These are phyloP conservation scores for Rhododendron simsii DNA, from an alignment of 148 eudicot species.

Conservation along the genomic window DNA sequence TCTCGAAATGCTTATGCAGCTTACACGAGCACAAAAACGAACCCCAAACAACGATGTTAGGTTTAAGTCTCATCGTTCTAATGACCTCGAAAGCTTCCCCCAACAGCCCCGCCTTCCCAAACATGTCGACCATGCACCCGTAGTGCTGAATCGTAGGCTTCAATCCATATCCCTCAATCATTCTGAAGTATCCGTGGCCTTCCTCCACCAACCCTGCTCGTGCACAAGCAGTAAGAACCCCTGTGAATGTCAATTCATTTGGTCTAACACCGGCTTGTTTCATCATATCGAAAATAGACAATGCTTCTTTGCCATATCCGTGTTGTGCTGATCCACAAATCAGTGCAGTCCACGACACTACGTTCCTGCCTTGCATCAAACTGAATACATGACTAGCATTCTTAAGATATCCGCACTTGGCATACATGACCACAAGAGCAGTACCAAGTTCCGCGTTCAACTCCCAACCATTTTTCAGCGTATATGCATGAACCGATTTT, in stretches of 20 bases:
- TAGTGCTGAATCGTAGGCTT: slow-evolving; percentile 44
- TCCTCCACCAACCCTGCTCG: slow-evolving; percentile 43
- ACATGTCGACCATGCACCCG: slow-evolving; percentile 44
- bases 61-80: slow-evolving; percentile 32
- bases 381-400: slow-evolving; percentile 27
- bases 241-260: slow-evolving; percentile 42
- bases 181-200: slow-evolving; percentile 31
- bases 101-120: slow-evolving; percentile 38
- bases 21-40: slow-evolving; percentile 43
- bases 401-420: slow-evolving; percentile 34
- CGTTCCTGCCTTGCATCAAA: slow-evolving; percentile 31
- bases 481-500: slow-evolving; percentile 31
- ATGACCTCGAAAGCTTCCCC: slow-evolving; percentile 38
- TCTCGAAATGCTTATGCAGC: slow-evolving; percentile 36
- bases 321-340: slow-evolving; percentile 42
- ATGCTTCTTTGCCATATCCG: slow-evolving; percentile 31
- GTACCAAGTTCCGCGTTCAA: slow-evolving; percentile 40
- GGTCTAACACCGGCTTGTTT: slow-evolving; percentile 26
- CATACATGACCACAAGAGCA: slow-evolving; percentile 37
- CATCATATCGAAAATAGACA: slow-evolving; percentile 30
- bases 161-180: slow-evolving; percentile 25
- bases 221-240: slow-evolving; percentile 42
- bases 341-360: slow-evolving; percentile 39
- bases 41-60: slow-evolving; percentile 40
- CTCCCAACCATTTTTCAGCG: slow-evolving; percentile 27